A percentile compares a stretch with the other conserved stretches of the same genome.
phyloP scores from a whole-genome alignment of 495 filamentous ascomycete genomes.

The Podospora sp. region DNA sequence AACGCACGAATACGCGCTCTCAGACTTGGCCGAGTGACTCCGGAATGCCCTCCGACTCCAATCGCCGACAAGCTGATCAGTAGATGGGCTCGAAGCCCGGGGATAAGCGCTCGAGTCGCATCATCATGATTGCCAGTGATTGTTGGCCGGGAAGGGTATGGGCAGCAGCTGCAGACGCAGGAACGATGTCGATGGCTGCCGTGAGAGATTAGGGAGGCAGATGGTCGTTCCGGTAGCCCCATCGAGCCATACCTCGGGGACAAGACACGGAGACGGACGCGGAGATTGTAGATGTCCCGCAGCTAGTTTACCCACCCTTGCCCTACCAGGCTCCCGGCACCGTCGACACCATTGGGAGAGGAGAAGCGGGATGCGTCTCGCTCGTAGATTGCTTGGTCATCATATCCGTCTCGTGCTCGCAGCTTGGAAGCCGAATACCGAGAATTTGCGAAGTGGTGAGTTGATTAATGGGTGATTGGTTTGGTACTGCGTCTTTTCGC shows the following conservation, averaged over 20 bases:
- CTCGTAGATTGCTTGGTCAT: not conserved
- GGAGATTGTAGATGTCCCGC: not conserved
- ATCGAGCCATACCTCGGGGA: not conserved
- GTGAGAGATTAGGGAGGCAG: not conserved
- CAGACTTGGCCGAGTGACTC: not conserved
- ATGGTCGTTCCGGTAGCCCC: not conserved
- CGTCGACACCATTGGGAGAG: not conserved
- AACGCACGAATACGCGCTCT: conserved; percentile 1
- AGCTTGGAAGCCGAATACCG: not conserved
- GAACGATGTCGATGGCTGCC: not conserved
- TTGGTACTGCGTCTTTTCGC: not conserved
- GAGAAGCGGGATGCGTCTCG: not conserved
- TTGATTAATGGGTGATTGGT: not conserved
- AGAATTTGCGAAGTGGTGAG: not conserved
- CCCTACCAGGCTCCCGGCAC: not conserved
- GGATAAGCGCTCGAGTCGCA: not conserved
- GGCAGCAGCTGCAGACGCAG: not conserved
- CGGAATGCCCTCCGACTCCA: not conserved
- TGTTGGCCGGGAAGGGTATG: not conserved
- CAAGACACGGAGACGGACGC: not conserved
- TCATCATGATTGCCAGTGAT: not conserved
- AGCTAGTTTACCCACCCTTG: not conserved
- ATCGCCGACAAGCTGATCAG: not conserved
- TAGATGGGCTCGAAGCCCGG: not conserved
- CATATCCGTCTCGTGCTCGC: not conserved